Base-by-base conservation (phyloP, 345 rosid species). In the Populus simonii region DNA sequence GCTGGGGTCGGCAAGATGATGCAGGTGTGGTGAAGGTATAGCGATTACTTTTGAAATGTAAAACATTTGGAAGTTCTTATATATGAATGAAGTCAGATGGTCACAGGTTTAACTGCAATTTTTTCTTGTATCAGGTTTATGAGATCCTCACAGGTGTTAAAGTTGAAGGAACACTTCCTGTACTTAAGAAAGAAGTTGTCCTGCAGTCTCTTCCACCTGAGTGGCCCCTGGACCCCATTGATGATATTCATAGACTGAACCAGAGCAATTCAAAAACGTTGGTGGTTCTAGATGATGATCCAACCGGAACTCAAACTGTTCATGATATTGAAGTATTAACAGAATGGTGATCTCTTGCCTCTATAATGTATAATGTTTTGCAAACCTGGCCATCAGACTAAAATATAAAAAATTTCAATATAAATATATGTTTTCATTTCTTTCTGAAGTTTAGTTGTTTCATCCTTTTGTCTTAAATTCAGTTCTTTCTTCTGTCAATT, bases 281-380 rank as follows among this genome's bases (percentile, higher is more conserved):
- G 84, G 93, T 93, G 72, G 99, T 95, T 79, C 92, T 95, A 81
- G 99, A 95, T 83, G 99, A 95, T 82, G 99, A 95, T 83, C 98
- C 99, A 79, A 93, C 99, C 38, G 98, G 99, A 83, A 95, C 99
- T 69, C 99, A 95, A 85, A 95, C 99, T n/a, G 97, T 95, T 86
- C 96, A 93, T 80, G 93, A 89, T 55, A 90, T 93, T 75, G 99
- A 95, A 88, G 99, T 95, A 74, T 81, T 95, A 79, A 95, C 98
- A 49, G 99, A 95, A 92, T 95, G 99, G 98, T 94, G 79, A 85
- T 80, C 47, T 80, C 79, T 72, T 63, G 57, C 23, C 51, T 71
- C 31, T 68, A 29, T 25, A 35, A 67, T 78, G 25, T 74, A 16
- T 41, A 23, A 59, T 68, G 11, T 49, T 61, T 72, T 62, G 17